A percentile compares a stretch with the other conserved stretches of the same genome.
Evolutionary conservation across 805 yeast species (phyloP).

Genomic region (Yarrowia deformans): DNA sequence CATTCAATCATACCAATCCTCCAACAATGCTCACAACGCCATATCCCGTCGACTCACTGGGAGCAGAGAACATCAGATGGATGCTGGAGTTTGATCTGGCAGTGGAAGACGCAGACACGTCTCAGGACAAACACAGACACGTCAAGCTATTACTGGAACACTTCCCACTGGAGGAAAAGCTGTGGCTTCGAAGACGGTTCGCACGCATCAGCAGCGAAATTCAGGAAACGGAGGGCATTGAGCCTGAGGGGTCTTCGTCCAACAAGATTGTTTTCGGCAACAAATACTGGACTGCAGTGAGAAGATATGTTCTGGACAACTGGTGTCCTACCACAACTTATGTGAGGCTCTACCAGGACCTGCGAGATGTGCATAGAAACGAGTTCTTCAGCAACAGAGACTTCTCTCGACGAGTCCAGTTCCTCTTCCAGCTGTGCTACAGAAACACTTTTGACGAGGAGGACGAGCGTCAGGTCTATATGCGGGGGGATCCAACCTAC

Average conservation of each 20-base stretch:
- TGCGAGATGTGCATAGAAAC: constrained; percentile 18
- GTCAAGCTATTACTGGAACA: constrained; percentile 8
- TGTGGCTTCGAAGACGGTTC: constrained; percentile 15
- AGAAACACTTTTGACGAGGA: constrained; percentile 34
- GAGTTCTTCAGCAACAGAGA: constrained; percentile 21
- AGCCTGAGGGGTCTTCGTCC: constrained; percentile 12
- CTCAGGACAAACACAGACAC: constrained; percentile 16
- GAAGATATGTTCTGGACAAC: constrained; percentile 31
- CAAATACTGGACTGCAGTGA: constrained; percentile 14
- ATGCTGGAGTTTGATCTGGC: constrained; percentile 29
- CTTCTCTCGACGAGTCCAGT: constrained; percentile 14
- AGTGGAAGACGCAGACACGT: constrained; percentile 4
- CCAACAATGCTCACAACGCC: constrained; percentile 4
- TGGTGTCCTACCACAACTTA: constrained; percentile 29
- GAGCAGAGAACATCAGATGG: constrained; percentile 25
- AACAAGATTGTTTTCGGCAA: constrained; percentile 28
- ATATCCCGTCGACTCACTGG: constrained; percentile 37
- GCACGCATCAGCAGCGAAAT: constrained; percentile 3
- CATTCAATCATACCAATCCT: no score
- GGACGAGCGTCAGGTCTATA: constrained; percentile 21
- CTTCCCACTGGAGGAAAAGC: constrained; percentile 30
- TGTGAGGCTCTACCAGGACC: constrained; percentile 13
- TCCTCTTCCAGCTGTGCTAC: constrained; percentile 10
- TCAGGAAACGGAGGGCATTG: constrained; percentile 3
- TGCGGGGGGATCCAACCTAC: constrained; percentile 20